These are phyloP conservation scores for Margaritispora aquatica DNA, from an alignment of 495 filamentous ascomycete genomes.

Conservation along the genomic window DNA sequence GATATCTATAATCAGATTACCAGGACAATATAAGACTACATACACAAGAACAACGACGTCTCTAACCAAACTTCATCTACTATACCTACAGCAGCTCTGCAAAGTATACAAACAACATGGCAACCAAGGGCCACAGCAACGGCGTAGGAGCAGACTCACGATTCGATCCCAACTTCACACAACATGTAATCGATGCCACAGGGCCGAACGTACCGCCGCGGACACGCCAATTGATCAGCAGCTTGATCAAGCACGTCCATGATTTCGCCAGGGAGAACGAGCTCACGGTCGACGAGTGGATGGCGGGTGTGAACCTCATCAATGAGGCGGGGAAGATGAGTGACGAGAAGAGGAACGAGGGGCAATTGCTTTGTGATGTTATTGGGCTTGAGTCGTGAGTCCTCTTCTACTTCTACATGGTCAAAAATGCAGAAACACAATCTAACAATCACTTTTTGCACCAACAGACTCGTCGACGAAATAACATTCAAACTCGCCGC, in stretches of 20 bases:
- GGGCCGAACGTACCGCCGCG: slow-evolving; percentile 56
- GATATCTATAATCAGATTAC: no score
- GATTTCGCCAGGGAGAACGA: slow-evolving; percentile 65
- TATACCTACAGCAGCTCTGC: not conserved
- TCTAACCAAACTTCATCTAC: not conserved
- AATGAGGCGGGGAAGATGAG: slow-evolving; percentile 54
- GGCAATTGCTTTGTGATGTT: slow-evolving; percentile 72
- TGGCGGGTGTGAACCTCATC: slow-evolving; percentile 56
- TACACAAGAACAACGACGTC: no score
- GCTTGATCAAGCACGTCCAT: slow-evolving; percentile 58
- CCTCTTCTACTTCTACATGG: no score
- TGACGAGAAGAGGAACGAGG: slow-evolving; percentile 59
- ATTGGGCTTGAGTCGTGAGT: slow-evolving; percentile 70
- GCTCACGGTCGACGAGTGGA: slow-evolving; percentile 60
- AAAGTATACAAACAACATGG: not conserved
- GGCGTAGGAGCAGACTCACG: slow-evolving; percentile 11
- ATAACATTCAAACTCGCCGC: slow-evolving; percentile 77
- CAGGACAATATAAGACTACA: no score
- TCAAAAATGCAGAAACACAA: not conserved
- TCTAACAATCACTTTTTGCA: not conserved
- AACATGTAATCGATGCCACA: slow-evolving; percentile 58
- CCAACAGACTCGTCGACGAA: slow-evolving; percentile 63
- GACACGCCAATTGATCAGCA: slow-evolving; percentile 45
- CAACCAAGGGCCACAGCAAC: not conserved
- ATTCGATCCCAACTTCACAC: slow-evolving; percentile 60